Base-by-base conservation (phyloP, 495 filamentous ascomycete genomes). In the Elasticomyces elasticus region DNA sequence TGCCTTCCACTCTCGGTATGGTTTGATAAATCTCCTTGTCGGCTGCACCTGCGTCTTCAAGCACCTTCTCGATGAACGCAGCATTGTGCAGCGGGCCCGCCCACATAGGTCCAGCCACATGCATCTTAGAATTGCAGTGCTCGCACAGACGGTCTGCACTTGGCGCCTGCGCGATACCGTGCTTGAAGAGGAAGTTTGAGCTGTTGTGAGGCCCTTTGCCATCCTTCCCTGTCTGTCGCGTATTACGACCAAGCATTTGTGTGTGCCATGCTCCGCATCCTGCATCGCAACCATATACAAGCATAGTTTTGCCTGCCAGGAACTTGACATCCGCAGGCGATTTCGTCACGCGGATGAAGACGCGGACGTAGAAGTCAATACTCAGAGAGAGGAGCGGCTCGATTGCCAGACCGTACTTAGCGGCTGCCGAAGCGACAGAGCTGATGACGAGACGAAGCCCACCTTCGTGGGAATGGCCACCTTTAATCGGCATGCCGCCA, bases 281-380 rank as follows among this genome's bases (percentile, higher is more conserved):
- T 2, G 73, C 64, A 62, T 95, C 89, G 62, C 92, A 99, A 61
- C 79, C 86, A 70, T 95, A 95, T 1, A 94, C 85, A 0, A 94
- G 47, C 89, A 99, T 95, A 0, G 85, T 94, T 64, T 88, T 95
- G 19, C 86, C 83, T 2, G 86, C 84, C 13, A 86, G 75, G 51
- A 89, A 87, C 64, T 99, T 99, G 50, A 96, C 90, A 52, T 87
- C 80, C 0, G 79, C 81, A 0, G 89, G 83, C 1, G 85, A 87
- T 43, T 79, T 85, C 52, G 78, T 74, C 27, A 99, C 74, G 0
- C 87, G 82, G 51, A 99, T 82, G 64, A 97, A 99, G 0, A 95
- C 73, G 41, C 94, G 79, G n/a, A 79, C 77, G 65, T 99, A 99
- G 66, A 87, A 99, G 67, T 99, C 92, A 51, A 97, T 92, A 11